Conservation (phyloP, 1,284 basidiomycete species). For the Xanthoconium separans region DNA sequence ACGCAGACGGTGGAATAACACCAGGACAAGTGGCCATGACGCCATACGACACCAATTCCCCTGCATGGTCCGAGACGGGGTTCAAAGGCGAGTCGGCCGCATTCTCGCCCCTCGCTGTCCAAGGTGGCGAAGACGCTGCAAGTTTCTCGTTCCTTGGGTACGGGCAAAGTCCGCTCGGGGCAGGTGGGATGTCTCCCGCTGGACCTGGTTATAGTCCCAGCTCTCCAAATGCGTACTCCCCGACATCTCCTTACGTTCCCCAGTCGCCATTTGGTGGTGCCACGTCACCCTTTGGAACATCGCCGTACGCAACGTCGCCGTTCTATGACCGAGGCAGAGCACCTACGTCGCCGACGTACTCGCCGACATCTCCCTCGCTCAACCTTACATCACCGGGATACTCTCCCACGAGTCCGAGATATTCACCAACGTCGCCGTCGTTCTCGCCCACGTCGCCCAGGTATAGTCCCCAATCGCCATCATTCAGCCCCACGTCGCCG, state of each 20-base stretch:
- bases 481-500: conserved; percentile 84
- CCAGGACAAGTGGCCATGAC: conserved; percentile 92
- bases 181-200: conserved; percentile 78
- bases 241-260: conserved; percentile 85
- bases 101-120: conserved; percentile 93
- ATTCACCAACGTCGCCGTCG: conserved; percentile 82
- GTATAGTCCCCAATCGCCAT: conserved; percentile 80
- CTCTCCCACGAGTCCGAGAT: conserved; percentile 86
- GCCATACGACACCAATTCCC: conserved; percentile 91
- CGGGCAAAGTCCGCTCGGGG: conserved; percentile 80
- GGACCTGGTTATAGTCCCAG: conserved; percentile 79
- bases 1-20: conserved; percentile 86
- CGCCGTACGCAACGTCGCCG: conserved; percentile 77
- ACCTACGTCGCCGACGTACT: conserved; percentile 82
- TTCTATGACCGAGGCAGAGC: conserved; percentile 69
- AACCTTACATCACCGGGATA: conserved; percentile 82
- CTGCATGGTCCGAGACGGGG: conserved; percentile 68
- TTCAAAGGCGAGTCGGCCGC: conserved; percentile 85
- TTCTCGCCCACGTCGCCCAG: conserved; percentile 85
- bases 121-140: conserved; percentile 79
- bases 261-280: conserved; percentile 66
- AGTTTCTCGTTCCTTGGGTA: conserved; percentile 74
- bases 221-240: conserved; percentile 82
- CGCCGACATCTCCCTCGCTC: conserved; percentile 79
- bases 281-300: conserved; percentile 55